Conservation (phyloP, 495 filamentous ascomycete genomes). For the Neurospora sp. region DNA sequence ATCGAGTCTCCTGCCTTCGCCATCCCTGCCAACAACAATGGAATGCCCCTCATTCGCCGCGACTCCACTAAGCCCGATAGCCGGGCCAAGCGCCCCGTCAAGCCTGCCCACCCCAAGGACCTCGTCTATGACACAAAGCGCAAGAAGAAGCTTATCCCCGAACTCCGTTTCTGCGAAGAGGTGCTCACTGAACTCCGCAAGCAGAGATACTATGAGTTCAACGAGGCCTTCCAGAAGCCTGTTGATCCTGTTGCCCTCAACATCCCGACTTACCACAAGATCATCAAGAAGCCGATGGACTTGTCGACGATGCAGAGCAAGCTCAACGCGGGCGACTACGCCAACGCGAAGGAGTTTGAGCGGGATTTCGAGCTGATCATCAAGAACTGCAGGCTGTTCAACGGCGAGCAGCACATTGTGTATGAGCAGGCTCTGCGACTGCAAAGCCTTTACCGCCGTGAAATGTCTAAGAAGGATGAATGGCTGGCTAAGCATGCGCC, state of each 20-base stretch:
- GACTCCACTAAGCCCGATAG: constrained; percentile 66
- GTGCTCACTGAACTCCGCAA: constrained; percentile 71
- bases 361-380: constrained; percentile 74
- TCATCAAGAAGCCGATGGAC: constrained; percentile 97
- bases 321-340: constrained; percentile 70
- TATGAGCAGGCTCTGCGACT: constrained; percentile 58
- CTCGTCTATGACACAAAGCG: constrained; percentile 72
- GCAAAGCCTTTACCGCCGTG: constrained; percentile 58
- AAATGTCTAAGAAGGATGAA: constrained; percentile 62
- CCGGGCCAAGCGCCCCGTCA: constrained; percentile 88
- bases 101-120: constrained; percentile 79
- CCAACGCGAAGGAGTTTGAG: constrained; percentile 76
- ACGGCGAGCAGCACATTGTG: constrained; percentile 67
- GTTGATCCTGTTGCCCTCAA: constrained; percentile 92
- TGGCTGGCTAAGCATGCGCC: constrained; percentile 71
- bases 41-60: constrained; percentile 84
- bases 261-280: constrained; percentile 84
- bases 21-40: constrained; percentile 56
- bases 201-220: constrained; percentile 53
- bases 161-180: constrained; percentile 82
- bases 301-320: constrained; percentile 67
- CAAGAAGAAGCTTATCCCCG: constrained; percentile 85
- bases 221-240: constrained; percentile 63
- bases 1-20: constrained; percentile 59
- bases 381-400: constrained; percentile 86